These are phyloP conservation scores for Alectoria sarmentosa DNA, from an alignment of 495 filamentous ascomycete species.

Conservation along the genomic window DNA sequence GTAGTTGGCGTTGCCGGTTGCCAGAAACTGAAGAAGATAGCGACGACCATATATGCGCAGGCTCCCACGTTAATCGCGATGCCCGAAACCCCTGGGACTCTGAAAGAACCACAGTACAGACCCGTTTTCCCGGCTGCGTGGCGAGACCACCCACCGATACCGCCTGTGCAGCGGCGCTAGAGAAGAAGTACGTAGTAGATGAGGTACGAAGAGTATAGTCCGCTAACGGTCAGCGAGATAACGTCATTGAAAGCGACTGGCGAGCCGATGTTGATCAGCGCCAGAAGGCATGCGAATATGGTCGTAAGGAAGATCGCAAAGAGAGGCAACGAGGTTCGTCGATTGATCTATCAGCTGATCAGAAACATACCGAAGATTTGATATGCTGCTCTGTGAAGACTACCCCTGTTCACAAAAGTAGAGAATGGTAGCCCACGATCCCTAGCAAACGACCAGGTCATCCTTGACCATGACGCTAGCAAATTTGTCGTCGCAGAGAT, in stretches of 20 bases:
- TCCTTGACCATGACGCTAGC: conserved; percentile 44
- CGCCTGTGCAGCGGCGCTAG: conserved; percentile 6
- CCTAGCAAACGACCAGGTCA: conserved; percentile 49
- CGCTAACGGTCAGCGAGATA: conserved; percentile 33
- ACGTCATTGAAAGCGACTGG: conserved; percentile 44
- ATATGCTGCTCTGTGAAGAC: conserved; percentile 6
- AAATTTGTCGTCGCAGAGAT: conserved; percentile 38
- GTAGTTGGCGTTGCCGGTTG: conserved; percentile 34
- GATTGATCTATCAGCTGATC: conserved; percentile 24
- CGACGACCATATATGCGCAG: conserved; percentile 32
- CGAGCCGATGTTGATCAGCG: conserved; percentile 45
- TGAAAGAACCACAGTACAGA: conserved; percentile 38
- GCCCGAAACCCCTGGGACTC: conserved; percentile 34
- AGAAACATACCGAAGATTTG: neutral
- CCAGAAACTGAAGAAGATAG: conserved; percentile 43
- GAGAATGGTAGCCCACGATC: conserved; percentile 46
- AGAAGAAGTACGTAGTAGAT: conserved; percentile 27
- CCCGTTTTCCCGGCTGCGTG: neutral
- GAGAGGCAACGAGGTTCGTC: conserved; percentile 43
- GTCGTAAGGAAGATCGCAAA: conserved; percentile 42
- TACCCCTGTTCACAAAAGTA: conserved; percentile 33
- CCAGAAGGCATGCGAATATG: conserved; percentile 32
- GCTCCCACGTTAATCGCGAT: conserved; percentile 37
- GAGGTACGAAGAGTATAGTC: conserved; percentile 34
- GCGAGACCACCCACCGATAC: neutral